A percentile compares a stretch with the other conserved stretches of the same genome.
Evolutionary conservation across 306 rosid genomes (phyloP).

Genomic region (Cucurbita argyrosperma): DNA sequence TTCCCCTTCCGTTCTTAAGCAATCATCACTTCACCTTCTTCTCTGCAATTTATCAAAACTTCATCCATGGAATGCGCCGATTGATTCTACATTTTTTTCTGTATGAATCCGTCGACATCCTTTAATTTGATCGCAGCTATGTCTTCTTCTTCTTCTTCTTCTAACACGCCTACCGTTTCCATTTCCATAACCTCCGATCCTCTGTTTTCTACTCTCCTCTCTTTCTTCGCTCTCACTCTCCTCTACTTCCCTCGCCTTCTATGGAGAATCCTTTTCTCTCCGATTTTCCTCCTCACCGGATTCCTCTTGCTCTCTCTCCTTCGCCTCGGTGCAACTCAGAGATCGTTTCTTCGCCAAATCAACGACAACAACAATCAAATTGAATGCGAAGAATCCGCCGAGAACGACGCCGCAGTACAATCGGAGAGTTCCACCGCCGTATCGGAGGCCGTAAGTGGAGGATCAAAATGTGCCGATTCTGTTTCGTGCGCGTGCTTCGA

Average conservation of each 20-base stretch:
- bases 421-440: slow-evolving; percentile 16
- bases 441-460: slow-evolving; percentile 10
- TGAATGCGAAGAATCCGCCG: too few relatives aligned
- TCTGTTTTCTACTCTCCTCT: slow-evolving; percentile 49
- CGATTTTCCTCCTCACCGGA: slow-evolving; percentile 34
- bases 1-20: background rate
- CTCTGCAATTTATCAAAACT: background rate
- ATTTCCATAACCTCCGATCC: slow-evolving; percentile 7
- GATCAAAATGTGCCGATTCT: slow-evolving; percentile 23
- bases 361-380: background rate
- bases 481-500: slow-evolving; percentile 28
- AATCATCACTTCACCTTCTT: background rate
- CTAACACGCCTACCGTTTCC: background rate
- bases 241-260: slow-evolving; percentile 43
- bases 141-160: background rate
- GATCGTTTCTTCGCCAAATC: slow-evolving; percentile 7
- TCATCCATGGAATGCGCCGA: background rate
- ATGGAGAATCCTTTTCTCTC: slow-evolving; percentile 37
- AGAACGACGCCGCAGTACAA: background rate
- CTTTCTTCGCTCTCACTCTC: slow-evolving; percentile 37
- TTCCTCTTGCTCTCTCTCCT: slow-evolving; percentile 36
- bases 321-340: slow-evolving; percentile 62
- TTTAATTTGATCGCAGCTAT: background rate
- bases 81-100: background rate
- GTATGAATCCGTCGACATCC: background rate